Conservation (phyloP, 78 protist genomes). For the Pigoraptor vietnamica region DNA sequence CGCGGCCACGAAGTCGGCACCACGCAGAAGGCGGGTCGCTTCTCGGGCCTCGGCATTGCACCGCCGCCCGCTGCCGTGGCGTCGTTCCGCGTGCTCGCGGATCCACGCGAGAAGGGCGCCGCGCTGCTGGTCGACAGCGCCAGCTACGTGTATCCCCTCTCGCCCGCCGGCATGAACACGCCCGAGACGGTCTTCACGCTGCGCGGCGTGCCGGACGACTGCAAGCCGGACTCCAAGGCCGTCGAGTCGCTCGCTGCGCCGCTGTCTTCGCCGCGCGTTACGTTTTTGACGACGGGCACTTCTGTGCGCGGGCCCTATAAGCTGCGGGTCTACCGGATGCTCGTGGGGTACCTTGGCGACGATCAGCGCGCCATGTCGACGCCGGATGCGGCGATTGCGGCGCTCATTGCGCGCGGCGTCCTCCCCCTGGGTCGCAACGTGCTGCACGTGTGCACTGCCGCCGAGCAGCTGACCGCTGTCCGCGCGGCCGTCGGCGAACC, state of each 20-base stretch:
- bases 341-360: neutral
- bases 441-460: neutral
- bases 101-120: neutral
- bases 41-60: neutral
- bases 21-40: neutral
- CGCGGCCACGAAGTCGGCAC: neutral
- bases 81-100: neutral
- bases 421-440: neutral
- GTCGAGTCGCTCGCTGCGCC: neutral
- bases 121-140: neutral
- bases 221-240: too few species aligned
- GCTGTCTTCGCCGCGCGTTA: neutral
- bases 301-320: neutral
- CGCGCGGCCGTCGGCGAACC: neutral
- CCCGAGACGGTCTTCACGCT: neutral
- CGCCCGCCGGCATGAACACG: neutral
- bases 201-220: neutral
- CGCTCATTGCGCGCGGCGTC: neutral
- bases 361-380: neutral
- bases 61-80: neutral
- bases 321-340: neutral
- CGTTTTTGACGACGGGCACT: neutral
- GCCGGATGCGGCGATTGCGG: neutral
- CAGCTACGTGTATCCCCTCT: neutral
- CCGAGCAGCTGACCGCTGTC: neutral